A percentile compares a stretch with the other conserved stretches of the same genome.
Conservation (phyloP, 23 red algal species). For the Gracilaria domingensis region DNA sequence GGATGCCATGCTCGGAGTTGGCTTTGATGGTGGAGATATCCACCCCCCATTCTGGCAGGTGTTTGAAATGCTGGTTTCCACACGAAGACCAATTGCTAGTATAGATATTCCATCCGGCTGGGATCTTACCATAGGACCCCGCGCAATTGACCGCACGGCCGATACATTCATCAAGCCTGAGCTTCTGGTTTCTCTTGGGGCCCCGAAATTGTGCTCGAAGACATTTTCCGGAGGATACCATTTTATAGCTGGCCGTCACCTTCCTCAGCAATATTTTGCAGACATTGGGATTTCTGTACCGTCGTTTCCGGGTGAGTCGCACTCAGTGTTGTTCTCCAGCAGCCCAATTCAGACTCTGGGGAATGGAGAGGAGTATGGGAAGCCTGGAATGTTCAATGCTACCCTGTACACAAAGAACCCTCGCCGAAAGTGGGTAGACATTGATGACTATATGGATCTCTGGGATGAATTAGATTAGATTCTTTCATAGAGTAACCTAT, state of each 20-base stretch:
- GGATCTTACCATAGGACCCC: conserved; percentile 76
- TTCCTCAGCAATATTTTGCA: conserved; percentile 52
- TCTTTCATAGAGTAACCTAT: background rate
- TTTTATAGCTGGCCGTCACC: conserved; percentile 71
- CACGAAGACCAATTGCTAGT: conserved; percentile 64
- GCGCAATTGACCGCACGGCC: conserved; percentile 56
- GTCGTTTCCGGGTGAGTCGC: conserved; percentile 17
- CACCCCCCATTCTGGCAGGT: conserved; percentile 50
- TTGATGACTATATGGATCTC: conserved; percentile 74
- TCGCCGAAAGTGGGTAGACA: conserved; percentile 79
- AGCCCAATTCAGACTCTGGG: conserved; percentile 41
- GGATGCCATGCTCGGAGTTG: conserved; percentile 83
- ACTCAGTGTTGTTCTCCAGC: conserved; percentile 69
- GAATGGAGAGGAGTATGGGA: conserved; percentile 84
- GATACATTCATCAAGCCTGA: conserved; percentile 84
- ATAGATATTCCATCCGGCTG: conserved; percentile 89
- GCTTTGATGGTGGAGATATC: conserved; percentile 72
- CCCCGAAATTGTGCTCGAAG: conserved; percentile 74
- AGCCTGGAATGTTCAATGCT: conserved; percentile 77
- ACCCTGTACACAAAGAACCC: conserved; percentile 78
- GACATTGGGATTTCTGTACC: conserved; percentile 51
- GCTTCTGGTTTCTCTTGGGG: conserved; percentile 79
- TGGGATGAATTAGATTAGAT: conserved; percentile 91
- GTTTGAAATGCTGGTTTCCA: conserved; percentile 69
- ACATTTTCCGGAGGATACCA: conserved; percentile 76